Base-by-base conservation (phyloP, 176 grass and related monocot genomes). In the Raddia guianensis region DNA sequence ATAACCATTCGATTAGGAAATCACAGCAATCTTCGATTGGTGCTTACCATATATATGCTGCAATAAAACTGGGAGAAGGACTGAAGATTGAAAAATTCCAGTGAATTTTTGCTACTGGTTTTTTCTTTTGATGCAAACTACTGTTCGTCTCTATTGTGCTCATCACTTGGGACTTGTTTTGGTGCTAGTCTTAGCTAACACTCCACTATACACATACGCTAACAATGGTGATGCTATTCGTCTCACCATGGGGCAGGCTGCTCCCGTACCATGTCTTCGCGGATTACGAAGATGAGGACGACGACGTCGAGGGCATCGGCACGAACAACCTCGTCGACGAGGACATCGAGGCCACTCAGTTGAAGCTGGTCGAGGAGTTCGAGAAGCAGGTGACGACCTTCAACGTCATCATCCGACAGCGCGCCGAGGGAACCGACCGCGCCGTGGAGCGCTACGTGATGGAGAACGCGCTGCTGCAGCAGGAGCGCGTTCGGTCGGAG, bases 321-420 rank as follows among this genome's bases (percentile, higher is more conserved):
- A 18, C 9, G 42, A 2, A 32, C 43, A 15, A 7, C 67, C 32
- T 4, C 68, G 61, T 3, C 49, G 49, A 3, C 5, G 76, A 74
- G 0, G 45, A 10, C 14, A 9, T 68, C 14, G 0, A 0, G 1
- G 75, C 33, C 27, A 3, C 2, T 8, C 7, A 4, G 68, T 0
- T 3, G 8, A 0, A 34, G 35, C 13, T 74, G 1, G 0, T 58
- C 14, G 50, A 2, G 7, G 12, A 67, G n/a, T 84, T 83, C 68
- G 81, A 88, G 81, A 88, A 88, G 86, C 86, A 68, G 50, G 68
- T 88, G 86, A 33, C 73, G 59, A 12, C 10, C 68, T 84, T 88
- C 52, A 88, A 88, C 68, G 8, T 84, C 51, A 16, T 60, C 7
- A 18, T 11, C 60, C 75, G 37, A 51, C 9, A 47, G 75, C 81